phyloP scores from a whole-genome alignment of 148 eudicot species.

The Chenopodium suecicum region DNA sequence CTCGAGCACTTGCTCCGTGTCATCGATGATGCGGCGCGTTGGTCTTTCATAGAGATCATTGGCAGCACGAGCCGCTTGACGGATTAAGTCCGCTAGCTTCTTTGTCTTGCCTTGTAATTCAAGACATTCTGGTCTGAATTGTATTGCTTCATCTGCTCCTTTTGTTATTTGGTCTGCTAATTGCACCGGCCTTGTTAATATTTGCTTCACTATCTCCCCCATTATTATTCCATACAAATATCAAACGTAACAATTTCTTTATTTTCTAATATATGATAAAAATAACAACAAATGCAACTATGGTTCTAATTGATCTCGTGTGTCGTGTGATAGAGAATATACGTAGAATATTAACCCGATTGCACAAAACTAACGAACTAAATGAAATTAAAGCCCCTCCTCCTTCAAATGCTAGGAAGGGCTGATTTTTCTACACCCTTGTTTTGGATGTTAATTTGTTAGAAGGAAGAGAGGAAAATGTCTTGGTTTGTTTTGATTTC shows the following conservation, averaged over 20 bases:
- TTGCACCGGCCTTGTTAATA: slow-evolving; percentile 68
- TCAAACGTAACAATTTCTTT: background rate
- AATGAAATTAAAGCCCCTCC: background rate
- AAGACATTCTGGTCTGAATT: slow-evolving; percentile 52
- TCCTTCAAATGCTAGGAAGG: slow-evolving; percentile 18
- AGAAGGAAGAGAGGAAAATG: background rate
- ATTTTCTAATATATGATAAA: no score
- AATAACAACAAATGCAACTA: no score
- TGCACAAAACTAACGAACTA: background rate
- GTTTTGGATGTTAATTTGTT: background rate
- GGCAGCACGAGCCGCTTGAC: slow-evolving; percentile 68
- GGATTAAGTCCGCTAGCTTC: slow-evolving; percentile 59
- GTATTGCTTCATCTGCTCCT: slow-evolving; percentile 48
- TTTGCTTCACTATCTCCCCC: slow-evolving; percentile 62
- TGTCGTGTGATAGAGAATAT: no score
- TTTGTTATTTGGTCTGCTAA: slow-evolving; percentile 70
- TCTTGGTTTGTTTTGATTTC: background rate
- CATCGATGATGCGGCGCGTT: slow-evolving; percentile 74
- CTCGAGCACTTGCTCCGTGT: slow-evolving; percentile 66
- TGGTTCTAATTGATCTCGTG: no score
- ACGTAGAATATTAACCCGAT: no score
- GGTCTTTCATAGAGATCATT: slow-evolving; percentile 77
- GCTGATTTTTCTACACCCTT: background rate
- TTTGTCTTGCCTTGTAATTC: slow-evolving; percentile 61
- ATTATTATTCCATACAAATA: background rate